phyloP scores from a whole-genome alignment of 2,329 filamentous ascomycete genomes.

The Fonsecaea pedrosoi region DNA sequence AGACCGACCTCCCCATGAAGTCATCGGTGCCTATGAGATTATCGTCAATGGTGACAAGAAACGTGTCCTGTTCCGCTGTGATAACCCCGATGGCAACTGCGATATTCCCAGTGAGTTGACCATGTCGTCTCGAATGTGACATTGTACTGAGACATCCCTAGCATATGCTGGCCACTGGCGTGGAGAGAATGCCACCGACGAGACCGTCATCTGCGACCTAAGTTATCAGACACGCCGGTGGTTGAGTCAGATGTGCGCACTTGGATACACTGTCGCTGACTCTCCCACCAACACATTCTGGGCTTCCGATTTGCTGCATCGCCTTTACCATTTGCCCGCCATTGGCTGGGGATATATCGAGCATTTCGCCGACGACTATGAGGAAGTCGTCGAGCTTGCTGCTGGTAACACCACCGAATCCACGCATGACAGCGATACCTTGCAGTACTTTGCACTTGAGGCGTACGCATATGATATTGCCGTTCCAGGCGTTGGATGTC shows the following conservation, averaged over 20 bases:
- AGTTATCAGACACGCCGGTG: conserved; percentile 65
- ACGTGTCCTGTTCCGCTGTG: conserved; percentile 69
- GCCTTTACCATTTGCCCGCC: conserved; percentile 67
- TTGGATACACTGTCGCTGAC: conserved; percentile 67
- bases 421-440: conserved; percentile 65
- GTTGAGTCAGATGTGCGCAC: conserved; percentile 65
- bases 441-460: conserved; percentile 73
- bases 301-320: conserved; percentile 71
- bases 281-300: conserved; percentile 67
- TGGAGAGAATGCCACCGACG: conserved; percentile 66
- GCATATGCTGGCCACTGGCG: conserved; percentile 73
- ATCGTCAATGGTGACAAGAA: conserved; percentile 65
- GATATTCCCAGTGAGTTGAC: conserved; percentile 24
- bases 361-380: conserved; percentile 68
- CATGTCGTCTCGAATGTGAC: conserved; percentile 3
- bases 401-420: conserved; percentile 56
- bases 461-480: conserved; percentile 70
- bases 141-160: conserved; percentile 43
- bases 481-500: conserved; percentile 56
- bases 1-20: conserved; percentile 61
- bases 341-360: conserved; percentile 67
- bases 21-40: conserved; percentile 68
- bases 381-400: conserved; percentile 61
- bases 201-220: conserved; percentile 72
- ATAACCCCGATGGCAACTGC: conserved; percentile 72